Conservation (phyloP, 768 basidiomycete genomes). For the Calocera cornea region DNA sequence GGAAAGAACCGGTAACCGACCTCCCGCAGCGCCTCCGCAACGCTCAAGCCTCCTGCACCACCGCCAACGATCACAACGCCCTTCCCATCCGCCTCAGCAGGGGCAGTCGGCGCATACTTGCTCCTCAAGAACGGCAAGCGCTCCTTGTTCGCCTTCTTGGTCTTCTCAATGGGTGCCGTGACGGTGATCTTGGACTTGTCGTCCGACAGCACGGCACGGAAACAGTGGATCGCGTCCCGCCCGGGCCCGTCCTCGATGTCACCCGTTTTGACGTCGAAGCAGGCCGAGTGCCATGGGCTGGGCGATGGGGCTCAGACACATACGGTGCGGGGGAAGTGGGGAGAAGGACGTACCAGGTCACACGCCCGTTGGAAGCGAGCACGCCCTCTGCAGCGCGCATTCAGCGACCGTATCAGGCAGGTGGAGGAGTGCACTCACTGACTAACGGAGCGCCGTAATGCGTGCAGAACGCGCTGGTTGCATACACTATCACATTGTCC, state of each 20-base stretch:
- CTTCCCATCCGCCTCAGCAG: constrained; percentile 34
- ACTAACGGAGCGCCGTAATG: constrained; percentile 83
- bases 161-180: constrained; percentile 49
- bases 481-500: constrained; percentile 21
- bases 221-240: constrained; percentile 63
- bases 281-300: constrained; percentile 36
- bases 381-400: constrained; percentile 40
- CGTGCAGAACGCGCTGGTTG: constrained; percentile 75
- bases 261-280: constrained; percentile 74
- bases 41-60: constrained; percentile 63
- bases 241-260: constrained; percentile 90
- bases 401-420: not conserved
- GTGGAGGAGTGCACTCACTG: constrained; percentile 24
- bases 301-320: constrained; percentile 6
- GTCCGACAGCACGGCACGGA: constrained; percentile 40
- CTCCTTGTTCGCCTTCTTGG: constrained; percentile 51
- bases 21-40: constrained; percentile 70
- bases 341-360: constrained; percentile 40
- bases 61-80: constrained; percentile 79
- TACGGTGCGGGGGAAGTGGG: constrained; percentile 30
- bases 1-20: constrained; percentile 27
- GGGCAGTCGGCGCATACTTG: constrained; percentile 23
- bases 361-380: constrained; percentile 58
- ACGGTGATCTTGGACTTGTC: constrained; percentile 62
- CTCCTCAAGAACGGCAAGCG: constrained; percentile 33